Percentiles rank a stretch among this genome's conserved stretches.
Evolutionary conservation across 306 rosid species (phyloP).

Genomic region (Notholithocarpus densiflorus): DNA sequence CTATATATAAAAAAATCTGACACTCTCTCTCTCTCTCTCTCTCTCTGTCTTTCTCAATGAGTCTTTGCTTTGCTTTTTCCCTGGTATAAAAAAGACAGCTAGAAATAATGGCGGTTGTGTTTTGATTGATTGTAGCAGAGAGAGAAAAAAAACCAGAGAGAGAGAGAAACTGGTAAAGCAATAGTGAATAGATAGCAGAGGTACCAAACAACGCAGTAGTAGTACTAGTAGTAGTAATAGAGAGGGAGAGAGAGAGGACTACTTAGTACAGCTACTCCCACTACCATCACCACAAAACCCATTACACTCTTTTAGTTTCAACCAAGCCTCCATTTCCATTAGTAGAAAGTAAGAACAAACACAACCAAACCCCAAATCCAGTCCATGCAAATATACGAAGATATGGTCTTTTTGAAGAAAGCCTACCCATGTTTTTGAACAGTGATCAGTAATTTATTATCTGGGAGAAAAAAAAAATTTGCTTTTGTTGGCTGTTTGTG

Average conservation of each 20-base stretch:
- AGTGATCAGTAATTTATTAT: constrained; percentile 27
- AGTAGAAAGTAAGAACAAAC: constrained; percentile 21
- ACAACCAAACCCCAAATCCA: constrained; percentile 20
- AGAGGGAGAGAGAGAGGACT: no score
- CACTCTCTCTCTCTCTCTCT: constrained; percentile 6
- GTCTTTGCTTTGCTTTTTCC: constrained; percentile 21
- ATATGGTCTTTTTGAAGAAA: constrained; percentile 22
- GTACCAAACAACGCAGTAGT: constrained; percentile 20
- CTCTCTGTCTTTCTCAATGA: constrained; percentile 34
- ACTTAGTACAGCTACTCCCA: constrained; percentile 22
- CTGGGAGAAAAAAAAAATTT: constrained; percentile 13
- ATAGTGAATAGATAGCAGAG: constrained; percentile 41
- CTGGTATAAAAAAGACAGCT: constrained; percentile 48
- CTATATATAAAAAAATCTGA: constrained; percentile 33
- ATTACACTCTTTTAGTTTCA: no score
- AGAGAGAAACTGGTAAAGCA: constrained; percentile 36
- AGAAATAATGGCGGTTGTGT: constrained; percentile 80
- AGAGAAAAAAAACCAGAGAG: constrained; percentile 21
- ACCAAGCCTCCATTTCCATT: constrained; percentile 39
- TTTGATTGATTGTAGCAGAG: constrained; percentile 63
- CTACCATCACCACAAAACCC: constrained; percentile 16
- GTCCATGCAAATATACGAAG: constrained; percentile 9
- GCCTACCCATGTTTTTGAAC: constrained; percentile 11
- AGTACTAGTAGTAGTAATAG: neutral
- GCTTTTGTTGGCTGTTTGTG: constrained; percentile 25